phyloP scores from a whole-genome alignment of 2,329 filamentous ascomycete genomes.

The Colletotrichum sp. region DNA sequence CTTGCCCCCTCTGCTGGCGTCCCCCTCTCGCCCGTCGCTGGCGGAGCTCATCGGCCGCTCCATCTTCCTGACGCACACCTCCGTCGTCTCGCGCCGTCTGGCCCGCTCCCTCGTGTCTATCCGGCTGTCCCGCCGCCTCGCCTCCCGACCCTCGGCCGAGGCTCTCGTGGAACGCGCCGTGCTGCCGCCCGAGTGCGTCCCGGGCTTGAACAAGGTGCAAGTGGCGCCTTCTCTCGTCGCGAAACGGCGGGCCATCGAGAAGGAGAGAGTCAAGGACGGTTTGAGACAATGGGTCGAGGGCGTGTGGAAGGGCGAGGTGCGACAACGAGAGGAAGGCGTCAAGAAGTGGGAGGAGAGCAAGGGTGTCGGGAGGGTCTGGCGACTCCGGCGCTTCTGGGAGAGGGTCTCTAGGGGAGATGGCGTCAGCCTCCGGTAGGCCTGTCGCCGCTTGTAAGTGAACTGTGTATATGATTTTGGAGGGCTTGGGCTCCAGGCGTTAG shows the following conservation, averaged over 20 bases:
- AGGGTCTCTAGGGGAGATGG: conserved; percentile 51
- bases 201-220: conserved; percentile 42
- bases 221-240: conserved; percentile 69
- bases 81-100: conserved; percentile 67
- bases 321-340: conserved; percentile 52
- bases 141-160: conserved; percentile 63
- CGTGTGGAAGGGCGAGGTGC: conserved; percentile 61
- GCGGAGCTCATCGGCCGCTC: conserved; percentile 66
- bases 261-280: conserved; percentile 70
- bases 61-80: conserved; percentile 72
- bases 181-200: conserved; percentile 68
- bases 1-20: conserved; percentile 61
- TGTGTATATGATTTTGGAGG: neutral
- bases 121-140: conserved; percentile 66
- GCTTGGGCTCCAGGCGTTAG: neutral
- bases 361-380: conserved; percentile 64
- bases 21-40: conserved; percentile 63
- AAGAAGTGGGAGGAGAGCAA: conserved; percentile 53
- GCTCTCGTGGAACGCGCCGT: conserved; percentile 68
- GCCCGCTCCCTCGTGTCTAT: conserved; percentile 70
- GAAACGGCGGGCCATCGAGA: conserved; percentile 66
- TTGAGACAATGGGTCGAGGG: conserved; percentile 68
- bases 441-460: neutral
- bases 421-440: conserved; percentile 1
- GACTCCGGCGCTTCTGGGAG: conserved; percentile 71